Evolutionary conservation across 306 rosid species (phyloP), one percentile per base, ranked within the genome.

Genomic region (Herpetospermum pedunculosum): DNA sequence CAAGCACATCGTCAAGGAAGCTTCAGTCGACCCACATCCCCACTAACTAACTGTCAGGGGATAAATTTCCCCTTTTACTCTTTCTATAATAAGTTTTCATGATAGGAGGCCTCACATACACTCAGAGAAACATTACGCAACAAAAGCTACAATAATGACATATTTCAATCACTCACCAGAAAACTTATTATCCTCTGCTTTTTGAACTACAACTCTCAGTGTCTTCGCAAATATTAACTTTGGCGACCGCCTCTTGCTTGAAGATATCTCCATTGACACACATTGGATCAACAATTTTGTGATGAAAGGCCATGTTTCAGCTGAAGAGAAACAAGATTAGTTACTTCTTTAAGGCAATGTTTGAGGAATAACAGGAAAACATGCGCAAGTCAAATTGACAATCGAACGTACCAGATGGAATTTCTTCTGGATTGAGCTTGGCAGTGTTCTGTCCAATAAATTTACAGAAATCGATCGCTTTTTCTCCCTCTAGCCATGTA

Each of bases 221-320:
- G 94, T 86, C 85, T 88, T 93, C 7, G 98, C 96, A 85, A 76
- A 87, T 77, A 87, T 79, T 81, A 83, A 72, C 76, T 89, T 93
- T 1, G 96, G 98, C 76, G 73, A 60, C 70, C 88, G 79, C 43
- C 90, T 84, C 87, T 86, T 93, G 83, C 84, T 85, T 16, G 92
- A 83, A 71, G 96, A 91, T 81, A 91, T 81, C 80, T 93, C 98
- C 85, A 26, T 30, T 3, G 94, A 87, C 73, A 82, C 86, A 74
- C 89, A 89, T 76, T 84, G 85, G 80, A 85, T 91, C 29, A 91
- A 87, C 76, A 87, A 28, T 70, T 87, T 86, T 62, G 79, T 50
- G 53, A 93, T 88, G 81, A 91, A 93, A 55, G 98, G 97, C 98
- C 98, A 93, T 74, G 97, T 89, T 80, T 89, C 97, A 74, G 96